phyloP scores from a whole-genome alignment of 2,329 filamentous ascomycete species.

The Aspergillus arachidicola region DNA sequence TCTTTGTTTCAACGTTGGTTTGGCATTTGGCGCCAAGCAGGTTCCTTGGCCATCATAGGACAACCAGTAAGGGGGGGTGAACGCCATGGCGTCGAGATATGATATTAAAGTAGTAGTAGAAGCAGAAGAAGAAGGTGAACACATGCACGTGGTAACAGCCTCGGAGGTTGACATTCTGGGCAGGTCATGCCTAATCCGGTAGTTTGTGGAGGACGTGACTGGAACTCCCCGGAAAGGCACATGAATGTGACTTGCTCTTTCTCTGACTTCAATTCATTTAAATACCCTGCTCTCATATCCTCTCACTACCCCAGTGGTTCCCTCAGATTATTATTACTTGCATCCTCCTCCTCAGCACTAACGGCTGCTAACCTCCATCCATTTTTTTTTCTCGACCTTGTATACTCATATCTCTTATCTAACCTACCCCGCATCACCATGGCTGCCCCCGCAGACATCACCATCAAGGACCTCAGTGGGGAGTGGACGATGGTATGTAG shows the following conservation, averaged over 20 bases:
- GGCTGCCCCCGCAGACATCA: constrained; percentile 71
- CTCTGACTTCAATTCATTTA: background rate
- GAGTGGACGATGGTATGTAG: constrained; percentile 69
- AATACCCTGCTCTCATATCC: background rate
- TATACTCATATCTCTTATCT: constrained; percentile 1
- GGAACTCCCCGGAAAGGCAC: background rate
- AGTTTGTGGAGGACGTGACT: background rate
- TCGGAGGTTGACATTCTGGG: background rate
- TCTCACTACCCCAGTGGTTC: background rate
- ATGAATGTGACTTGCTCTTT: background rate
- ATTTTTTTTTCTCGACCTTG: background rate
- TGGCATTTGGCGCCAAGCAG: background rate
- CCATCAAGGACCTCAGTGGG: constrained; percentile 68
- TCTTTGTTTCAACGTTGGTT: background rate
- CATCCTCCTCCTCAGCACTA: background rate
- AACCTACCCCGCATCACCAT: constrained; percentile 50
- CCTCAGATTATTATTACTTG: background rate
- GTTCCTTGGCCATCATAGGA: background rate
- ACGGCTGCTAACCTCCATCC: background rate
- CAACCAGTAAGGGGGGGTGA: no score
- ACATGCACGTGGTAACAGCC: constrained; percentile 26
- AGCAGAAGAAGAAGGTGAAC: constrained; percentile 1
- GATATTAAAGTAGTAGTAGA: background rate
- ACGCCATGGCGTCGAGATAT: background rate
- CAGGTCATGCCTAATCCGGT: constrained; percentile 1